Base-by-base conservation (phyloP, 177 flowering plant genomes). In the Vitis hybrid region DNA sequence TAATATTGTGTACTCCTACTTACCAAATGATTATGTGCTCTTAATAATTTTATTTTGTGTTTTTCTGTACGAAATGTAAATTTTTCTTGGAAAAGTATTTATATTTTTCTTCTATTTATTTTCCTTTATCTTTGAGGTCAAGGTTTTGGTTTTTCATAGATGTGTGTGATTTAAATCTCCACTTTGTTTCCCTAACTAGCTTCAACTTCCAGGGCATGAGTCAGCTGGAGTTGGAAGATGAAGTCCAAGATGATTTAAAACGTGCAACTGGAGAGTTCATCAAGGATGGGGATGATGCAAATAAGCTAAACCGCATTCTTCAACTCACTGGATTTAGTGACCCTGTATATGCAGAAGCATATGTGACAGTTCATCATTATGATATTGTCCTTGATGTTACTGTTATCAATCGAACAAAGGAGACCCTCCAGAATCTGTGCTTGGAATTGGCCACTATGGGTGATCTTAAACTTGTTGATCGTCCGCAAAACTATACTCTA, bases 401-500 rank as follows among this genome's bases (percentile, higher is more conserved):
- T 5, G 87, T 92, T 31, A 89, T 92, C 62, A 92, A 92, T 68
- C 82, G 97, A 55, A 90, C 97, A 57, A 92, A 86, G 81, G 96
- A 90, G 68, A 92, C 97, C 33, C 88, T 92, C 33, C 97, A 92
- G 77, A 92, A 92, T 72, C 72, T 92, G 77, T 92, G 97, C 81
- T 80, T 92, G 83, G 97, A 92, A 76, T 78, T 92, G 76, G 96
- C 97, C 55, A 92, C 97, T 6, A 92, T 92, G 97, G 97, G 97
- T 71, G 97, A 92, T 73, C 90, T 92, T 62, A 92, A 92, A 75
- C 94, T 92, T 52, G 97, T 92, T 48, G 97, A 92, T 77, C 92
- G 97, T 18, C 98, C 98, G 14, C 98, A 93, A 74, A 93, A 93
- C 64, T 93, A 93, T 76, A 93, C 97, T 3, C 82, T 93, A 16